These are phyloP conservation scores for Sanguinoderma infundibulare DNA, from an alignment of 1,284 basidiomycete species.

Conservation along the genomic window DNA sequence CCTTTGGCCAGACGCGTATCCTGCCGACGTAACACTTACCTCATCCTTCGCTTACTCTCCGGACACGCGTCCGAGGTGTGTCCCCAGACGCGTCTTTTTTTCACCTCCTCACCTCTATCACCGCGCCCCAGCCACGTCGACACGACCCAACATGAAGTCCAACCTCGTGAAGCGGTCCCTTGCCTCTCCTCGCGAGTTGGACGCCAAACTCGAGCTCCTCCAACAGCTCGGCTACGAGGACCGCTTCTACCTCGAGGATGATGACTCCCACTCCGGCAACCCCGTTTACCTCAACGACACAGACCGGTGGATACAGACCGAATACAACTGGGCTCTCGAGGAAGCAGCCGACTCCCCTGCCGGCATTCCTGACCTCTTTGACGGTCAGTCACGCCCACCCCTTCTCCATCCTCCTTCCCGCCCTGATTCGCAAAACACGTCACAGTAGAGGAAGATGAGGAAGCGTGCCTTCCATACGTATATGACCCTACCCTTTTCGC, in stretches of 20 bases:
- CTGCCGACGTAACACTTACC: conserved; percentile 14
- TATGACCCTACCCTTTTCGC: conserved; percentile 37
- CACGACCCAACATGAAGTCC: conserved; percentile 23
- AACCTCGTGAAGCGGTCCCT: conserved; percentile 17
- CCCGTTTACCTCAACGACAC: conserved; percentile 20
- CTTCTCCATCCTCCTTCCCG: background rate
- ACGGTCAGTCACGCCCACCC: conserved; percentile 23
- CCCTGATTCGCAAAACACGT: conserved; percentile 16
- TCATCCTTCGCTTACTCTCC: conserved; percentile 15
- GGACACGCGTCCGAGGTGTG: conserved; percentile 18
- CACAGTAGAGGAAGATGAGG: conserved; percentile 32
- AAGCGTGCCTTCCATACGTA: conserved; percentile 33
- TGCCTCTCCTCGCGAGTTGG: conserved; percentile 24
- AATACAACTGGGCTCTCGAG: conserved; percentile 28
- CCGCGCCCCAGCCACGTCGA: conserved; percentile 3
- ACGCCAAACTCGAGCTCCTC: conserved; percentile 35
- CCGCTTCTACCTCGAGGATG: conserved; percentile 22
- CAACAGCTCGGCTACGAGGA: conserved; percentile 29
- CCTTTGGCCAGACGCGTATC: background rate
- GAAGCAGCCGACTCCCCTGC: conserved; percentile 25
- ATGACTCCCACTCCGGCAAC: conserved; percentile 20
- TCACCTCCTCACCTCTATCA: conserved; percentile 9
- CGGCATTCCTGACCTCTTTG: conserved; percentile 27
- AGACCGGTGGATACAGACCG: conserved; percentile 28
- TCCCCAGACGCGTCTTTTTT: conserved; percentile 14